These are phyloP conservation scores for Herpetomonas samuelpessoai DNA, from an alignment of 208 protist species.

Conservation along the genomic window DNA sequence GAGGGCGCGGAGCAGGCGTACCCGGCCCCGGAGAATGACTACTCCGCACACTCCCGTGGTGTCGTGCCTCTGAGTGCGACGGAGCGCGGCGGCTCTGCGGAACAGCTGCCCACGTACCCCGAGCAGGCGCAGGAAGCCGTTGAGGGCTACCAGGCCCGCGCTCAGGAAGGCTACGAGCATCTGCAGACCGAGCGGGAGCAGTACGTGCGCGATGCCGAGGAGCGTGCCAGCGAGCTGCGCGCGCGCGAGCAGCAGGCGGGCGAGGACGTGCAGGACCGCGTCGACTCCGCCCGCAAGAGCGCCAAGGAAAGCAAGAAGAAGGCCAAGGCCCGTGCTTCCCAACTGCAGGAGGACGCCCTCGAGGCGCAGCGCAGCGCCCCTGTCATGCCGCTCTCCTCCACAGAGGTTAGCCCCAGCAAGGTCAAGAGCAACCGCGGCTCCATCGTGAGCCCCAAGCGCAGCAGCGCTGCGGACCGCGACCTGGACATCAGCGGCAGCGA, in stretches of 20 bases:
- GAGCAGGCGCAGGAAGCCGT: not conserved
- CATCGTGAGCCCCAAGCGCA: not conserved
- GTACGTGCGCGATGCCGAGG: not conserved
- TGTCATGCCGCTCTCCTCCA: not conserved
- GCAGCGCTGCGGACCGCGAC: conserved; percentile 7
- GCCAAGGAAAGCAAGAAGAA: not conserved
- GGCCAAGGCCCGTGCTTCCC: not conserved
- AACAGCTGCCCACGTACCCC: not conserved
- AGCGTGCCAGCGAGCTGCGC: not conserved
- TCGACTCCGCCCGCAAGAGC: not conserved
- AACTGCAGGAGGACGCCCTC: not conserved
- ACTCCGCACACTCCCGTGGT: not conserved
- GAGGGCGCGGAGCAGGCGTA: conserved; percentile 3
- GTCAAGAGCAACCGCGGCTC: not conserved
- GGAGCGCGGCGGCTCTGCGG: not conserved
- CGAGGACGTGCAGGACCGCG: not conserved
- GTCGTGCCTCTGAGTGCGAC: not conserved
- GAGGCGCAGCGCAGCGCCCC: not conserved
- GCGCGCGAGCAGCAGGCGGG: not conserved
- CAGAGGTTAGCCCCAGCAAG: not conserved
- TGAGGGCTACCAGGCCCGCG: not conserved
- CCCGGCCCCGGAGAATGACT: not conserved
- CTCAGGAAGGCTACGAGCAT: not conserved
- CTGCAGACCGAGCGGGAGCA: not conserved
- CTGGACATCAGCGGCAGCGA: conserved; percentile 10